Conservation (phyloP, 805 yeast genomes). For the Candida ficus region DNA sequence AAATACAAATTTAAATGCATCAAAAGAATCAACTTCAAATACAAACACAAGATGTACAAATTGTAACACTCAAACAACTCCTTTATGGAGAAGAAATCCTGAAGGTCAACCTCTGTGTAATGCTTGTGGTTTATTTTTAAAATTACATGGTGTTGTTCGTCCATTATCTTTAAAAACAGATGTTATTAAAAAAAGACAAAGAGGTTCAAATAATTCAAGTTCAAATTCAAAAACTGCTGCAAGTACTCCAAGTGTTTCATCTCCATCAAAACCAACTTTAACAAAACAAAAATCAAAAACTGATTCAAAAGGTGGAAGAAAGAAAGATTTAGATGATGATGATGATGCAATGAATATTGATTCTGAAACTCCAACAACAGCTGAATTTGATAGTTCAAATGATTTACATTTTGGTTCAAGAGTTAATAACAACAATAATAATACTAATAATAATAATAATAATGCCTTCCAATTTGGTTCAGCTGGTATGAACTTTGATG, state of each 20-base stretch:
- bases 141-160: slow-evolving; percentile 91
- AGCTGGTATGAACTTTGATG: slow-evolving; percentile 7
- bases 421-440: not conserved
- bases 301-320: not conserved
- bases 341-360: slow-evolving; percentile 3
- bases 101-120: slow-evolving; percentile 91
- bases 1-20: slow-evolving; percentile 14
- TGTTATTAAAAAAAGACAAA: slow-evolving; percentile 86
- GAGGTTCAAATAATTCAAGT: slow-evolving; percentile 36
- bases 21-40: slow-evolving; percentile 14
- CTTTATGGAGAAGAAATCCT: slow-evolving; percentile 91
- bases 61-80: slow-evolving; percentile 89
- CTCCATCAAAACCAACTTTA: slow-evolving; percentile 13
- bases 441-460: not conserved
- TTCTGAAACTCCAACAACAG: slow-evolving; percentile 4
- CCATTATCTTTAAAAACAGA: slow-evolving; percentile 90
- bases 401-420: not conserved
- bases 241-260: slow-evolving; percentile 13
- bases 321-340: slow-evolving; percentile 1
- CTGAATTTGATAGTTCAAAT: slow-evolving; percentile 6
- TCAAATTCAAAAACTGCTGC: slow-evolving; percentile 7
- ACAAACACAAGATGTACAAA: slow-evolving; percentile 56
- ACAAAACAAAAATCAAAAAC: not conserved
- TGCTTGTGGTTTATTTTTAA: slow-evolving; percentile 92
- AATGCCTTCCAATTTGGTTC: slow-evolving; percentile 9